These are phyloP conservation scores for Dactylellina haptotyla DNA, from an alignment of 2,329 filamentous ascomycete species.

Conservation along the genomic window DNA sequence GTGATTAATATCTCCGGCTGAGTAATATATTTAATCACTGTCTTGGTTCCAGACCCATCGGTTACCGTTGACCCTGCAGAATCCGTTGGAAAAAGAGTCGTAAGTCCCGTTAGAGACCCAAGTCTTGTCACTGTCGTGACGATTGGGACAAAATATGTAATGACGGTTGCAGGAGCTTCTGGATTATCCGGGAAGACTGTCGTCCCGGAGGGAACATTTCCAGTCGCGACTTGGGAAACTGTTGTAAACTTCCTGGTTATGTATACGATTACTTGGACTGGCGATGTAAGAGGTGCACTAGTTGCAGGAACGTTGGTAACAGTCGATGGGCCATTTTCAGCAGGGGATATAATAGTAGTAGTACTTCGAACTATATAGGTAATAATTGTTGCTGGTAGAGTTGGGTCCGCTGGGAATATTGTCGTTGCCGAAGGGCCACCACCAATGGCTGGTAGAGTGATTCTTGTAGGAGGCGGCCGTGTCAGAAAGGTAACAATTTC, in stretches of 20 bases:
- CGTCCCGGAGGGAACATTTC: background rate
- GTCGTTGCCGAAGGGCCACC: too few species aligned
- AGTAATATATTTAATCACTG: background rate
- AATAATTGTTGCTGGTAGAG: background rate
- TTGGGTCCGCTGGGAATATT: too few species aligned
- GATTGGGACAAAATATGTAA: background rate
- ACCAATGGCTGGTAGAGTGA: too few species aligned
- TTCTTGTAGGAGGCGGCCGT: too few species aligned
- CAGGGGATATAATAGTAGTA: background rate
- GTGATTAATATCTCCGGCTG: background rate
- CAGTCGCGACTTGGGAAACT: background rate
- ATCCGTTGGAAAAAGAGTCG: slow-evolving; percentile 3
- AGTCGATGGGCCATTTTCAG: background rate
- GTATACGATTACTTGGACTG: background rate
- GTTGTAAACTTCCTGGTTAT: background rate
- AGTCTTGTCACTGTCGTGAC: background rate
- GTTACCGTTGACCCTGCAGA: background rate
- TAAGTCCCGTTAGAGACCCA: background rate
- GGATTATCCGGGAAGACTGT: background rate
- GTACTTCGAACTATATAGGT: background rate
- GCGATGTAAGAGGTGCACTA: too few species aligned
- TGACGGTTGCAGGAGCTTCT: background rate
- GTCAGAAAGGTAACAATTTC: too few species aligned
- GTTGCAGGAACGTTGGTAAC: background rate
- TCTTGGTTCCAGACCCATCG: background rate